Percentiles rank a stretch among this genome's conserved stretches.
Evolutionary conservation across 805 yeast species (phyloP).

Genomic region (Yarrowia sp.): DNA sequence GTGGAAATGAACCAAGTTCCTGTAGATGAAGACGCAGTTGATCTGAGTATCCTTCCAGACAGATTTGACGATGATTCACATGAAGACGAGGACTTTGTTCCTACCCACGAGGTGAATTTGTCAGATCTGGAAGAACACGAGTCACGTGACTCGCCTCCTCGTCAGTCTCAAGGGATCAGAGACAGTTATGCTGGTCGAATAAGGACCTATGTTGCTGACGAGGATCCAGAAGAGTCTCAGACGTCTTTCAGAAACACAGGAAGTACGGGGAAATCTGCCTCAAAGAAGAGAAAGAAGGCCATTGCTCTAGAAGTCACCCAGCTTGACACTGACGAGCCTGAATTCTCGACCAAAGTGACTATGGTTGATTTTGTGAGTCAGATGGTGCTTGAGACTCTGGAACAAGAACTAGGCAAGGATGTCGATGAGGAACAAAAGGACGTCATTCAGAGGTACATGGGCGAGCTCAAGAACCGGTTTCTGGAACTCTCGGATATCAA

Average conservation of each 20-base stretch:
- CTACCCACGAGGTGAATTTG: not conserved
- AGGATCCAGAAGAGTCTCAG: not conserved
- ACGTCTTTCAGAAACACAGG: not conserved
- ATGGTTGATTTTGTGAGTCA: constrained; percentile 27
- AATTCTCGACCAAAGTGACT: constrained; percentile 8
- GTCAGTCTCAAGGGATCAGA: not conserved
- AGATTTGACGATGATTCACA: not conserved
- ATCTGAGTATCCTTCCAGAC: not conserved
- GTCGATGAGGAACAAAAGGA: not conserved
- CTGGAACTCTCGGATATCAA: constrained; percentile 8
- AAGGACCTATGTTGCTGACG: not conserved
- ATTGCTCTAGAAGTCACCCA: constrained; percentile 21
- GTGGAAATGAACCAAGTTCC: not conserved
- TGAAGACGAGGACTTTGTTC: constrained; percentile 7
- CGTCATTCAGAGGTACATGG: constrained; percentile 11
- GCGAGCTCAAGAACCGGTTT: not conserved
- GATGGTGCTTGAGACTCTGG: constrained; percentile 10
- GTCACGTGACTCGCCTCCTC: not conserved
- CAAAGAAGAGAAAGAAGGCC: not conserved
- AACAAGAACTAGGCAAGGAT: constrained; percentile 3
- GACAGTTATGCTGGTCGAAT: not conserved
- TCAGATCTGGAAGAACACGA: not conserved
- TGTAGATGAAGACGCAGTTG: not conserved
- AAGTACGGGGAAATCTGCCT: not conserved
- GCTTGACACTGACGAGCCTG: constrained; percentile 13